Evolutionary conservation across 2,329 filamentous ascomycete species (phyloP).

Genomic region (Neoarthrinium moseri): DNA sequence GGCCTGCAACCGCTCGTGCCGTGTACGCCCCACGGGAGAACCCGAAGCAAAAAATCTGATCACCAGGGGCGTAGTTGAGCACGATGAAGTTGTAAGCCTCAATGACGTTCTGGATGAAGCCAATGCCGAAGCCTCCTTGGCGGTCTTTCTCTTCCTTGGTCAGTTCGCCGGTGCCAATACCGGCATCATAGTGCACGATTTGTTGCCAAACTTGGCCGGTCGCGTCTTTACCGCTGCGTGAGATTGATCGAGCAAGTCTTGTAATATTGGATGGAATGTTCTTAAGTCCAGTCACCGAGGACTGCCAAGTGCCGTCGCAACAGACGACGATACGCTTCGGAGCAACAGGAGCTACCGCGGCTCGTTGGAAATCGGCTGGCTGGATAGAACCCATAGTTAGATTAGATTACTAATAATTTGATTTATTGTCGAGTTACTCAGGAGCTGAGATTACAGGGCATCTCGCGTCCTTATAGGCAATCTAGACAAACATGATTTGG

Average conservation of each 20-base stretch:
- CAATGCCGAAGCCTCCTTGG: slow-evolving; percentile 11
- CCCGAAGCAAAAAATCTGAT: slow-evolving; percentile 34
- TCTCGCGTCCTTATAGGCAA: no score
- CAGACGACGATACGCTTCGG: slow-evolving; percentile 13
- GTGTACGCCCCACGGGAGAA: slow-evolving; percentile 41
- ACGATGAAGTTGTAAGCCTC: slow-evolving; percentile 37
- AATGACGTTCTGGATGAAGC: slow-evolving; percentile 15
- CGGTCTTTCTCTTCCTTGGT: slow-evolving; percentile 24
- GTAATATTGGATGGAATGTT: slow-evolving; percentile 22
- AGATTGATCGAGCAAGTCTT: slow-evolving; percentile 16
- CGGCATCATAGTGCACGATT: slow-evolving; percentile 15
- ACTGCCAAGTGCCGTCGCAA: slow-evolving; percentile 20
- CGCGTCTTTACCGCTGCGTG: slow-evolving; percentile 31
- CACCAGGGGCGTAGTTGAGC: slow-evolving; percentile 34
- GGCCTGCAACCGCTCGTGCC: slow-evolving; percentile 36
- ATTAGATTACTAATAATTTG: no score
- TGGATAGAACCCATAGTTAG: no score
- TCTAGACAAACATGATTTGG: no score
- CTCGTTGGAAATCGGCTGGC: no score
- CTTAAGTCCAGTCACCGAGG: slow-evolving; percentile 16
- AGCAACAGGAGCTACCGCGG: no score
- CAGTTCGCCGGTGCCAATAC: slow-evolving; percentile 39
- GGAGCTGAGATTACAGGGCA: no score
- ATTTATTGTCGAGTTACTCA: no score
- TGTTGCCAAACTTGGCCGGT: slow-evolving; percentile 29